These are phyloP conservation scores for Leccinum insolens DNA, from an alignment of 1,284 basidiomycete genomes.

Conservation along the genomic window DNA sequence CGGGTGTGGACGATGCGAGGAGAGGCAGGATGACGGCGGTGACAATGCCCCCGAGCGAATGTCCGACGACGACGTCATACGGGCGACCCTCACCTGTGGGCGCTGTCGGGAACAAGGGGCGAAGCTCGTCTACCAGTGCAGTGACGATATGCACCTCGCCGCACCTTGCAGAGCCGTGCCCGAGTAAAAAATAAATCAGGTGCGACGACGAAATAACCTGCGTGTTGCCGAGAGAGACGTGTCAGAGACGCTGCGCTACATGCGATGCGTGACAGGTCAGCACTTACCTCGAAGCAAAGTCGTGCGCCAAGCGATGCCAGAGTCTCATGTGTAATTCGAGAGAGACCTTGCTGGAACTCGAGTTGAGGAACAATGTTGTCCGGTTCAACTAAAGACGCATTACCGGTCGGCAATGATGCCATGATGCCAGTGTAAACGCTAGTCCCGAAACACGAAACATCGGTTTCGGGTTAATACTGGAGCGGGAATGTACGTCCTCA, in stretches of 20 bases:
- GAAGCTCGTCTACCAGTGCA: constrained; percentile 18
- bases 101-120: constrained; percentile 5
- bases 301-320: constrained; percentile 15
- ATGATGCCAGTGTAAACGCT: background rate
- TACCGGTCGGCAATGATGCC: background rate
- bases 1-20: constrained; percentile 4
- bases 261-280: background rate
- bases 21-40: constrained; percentile 7
- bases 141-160: constrained; percentile 15
- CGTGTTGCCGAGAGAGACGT: background rate
- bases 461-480: background rate
- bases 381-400: background rate
- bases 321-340: background rate
- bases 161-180: constrained; percentile 22
- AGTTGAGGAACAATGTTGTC: background rate
- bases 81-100: background rate
- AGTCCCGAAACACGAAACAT: background rate
- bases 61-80: constrained; percentile 18
- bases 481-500: background rate
- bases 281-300: constrained; percentile 18
- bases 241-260: background rate
- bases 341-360: background rate
- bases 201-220: constrained; percentile 21
- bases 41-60: constrained; percentile 27
- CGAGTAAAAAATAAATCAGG: constrained; percentile 21